These are phyloP conservation scores for Misopates orontium DNA, from an alignment of 257 asterid species.

Conservation along the genomic window DNA sequence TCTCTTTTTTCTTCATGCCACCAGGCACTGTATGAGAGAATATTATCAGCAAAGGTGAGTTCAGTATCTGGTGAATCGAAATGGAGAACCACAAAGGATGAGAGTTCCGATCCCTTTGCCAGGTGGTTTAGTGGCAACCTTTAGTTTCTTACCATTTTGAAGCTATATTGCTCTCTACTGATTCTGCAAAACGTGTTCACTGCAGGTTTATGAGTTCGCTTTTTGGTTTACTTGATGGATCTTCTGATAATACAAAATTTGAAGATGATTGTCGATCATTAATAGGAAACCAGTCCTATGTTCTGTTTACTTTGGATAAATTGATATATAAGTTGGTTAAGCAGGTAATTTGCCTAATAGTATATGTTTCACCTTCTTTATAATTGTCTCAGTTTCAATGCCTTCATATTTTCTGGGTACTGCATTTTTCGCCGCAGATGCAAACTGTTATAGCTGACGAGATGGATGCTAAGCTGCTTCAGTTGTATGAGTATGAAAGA, in stretches of 20 bases:
- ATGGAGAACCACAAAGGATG: constrained; percentile 49
- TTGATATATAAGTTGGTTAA: constrained; percentile 87
- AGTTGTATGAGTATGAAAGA: constrained; percentile 51
- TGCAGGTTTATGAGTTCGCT: constrained; percentile 85
- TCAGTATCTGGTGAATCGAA: constrained; percentile 44
- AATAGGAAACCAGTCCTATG: constrained; percentile 91
- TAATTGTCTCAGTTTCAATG: not conserved
- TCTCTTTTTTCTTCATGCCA: not conserved
- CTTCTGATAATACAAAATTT: constrained; percentile 81
- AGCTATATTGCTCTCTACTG: constrained; percentile 16
- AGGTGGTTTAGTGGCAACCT: constrained; percentile 35
- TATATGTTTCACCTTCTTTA: not conserved
- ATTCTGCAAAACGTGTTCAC: constrained; percentile 23
- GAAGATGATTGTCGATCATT: constrained; percentile 96
- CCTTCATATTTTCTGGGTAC: constrained; percentile 8
- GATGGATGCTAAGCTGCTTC: constrained; percentile 51
- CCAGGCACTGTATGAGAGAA: constrained; percentile 59
- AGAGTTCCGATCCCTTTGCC: constrained; percentile 45
- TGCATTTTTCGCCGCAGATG: constrained; percentile 45
- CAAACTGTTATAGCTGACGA: constrained; percentile 54
- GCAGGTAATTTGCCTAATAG: constrained; percentile 50
- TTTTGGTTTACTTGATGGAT: constrained; percentile 91
- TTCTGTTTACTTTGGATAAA: constrained; percentile 92
- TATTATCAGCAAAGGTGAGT: constrained; percentile 56
- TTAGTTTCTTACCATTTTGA: constrained; percentile 16